These are phyloP conservation scores for Cucurbita ficifolia DNA, from an alignment of 306 rosid species.

Conservation along the genomic window DNA sequence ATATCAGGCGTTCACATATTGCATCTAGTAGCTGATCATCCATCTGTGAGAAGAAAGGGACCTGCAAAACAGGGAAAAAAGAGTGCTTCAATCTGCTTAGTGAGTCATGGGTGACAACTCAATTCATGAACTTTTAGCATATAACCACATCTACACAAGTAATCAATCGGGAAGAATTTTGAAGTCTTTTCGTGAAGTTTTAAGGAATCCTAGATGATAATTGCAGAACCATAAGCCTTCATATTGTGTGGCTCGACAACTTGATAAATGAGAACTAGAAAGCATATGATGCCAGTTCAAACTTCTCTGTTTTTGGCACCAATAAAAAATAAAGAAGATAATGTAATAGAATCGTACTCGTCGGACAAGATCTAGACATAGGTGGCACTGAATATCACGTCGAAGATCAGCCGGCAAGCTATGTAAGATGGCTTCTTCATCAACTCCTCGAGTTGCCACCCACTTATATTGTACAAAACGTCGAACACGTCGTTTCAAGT, in stretches of 20 bases:
- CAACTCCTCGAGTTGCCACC: constrained; percentile 93
- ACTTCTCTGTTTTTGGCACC: not conserved
- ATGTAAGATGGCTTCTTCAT: constrained; percentile 73
- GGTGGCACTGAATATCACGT: constrained; percentile 86
- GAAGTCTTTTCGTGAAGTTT: not conserved
- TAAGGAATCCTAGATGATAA: not conserved
- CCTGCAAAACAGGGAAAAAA: constrained; percentile 30
- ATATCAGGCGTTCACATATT: constrained; percentile 84
- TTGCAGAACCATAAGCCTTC: not conserved
- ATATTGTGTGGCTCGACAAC: not conserved
- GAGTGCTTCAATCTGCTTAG: constrained; percentile 6
- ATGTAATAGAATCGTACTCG: constrained; percentile 38
- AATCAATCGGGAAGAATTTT: not conserved
- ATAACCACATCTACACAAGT: not conserved
- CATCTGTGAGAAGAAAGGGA: constrained; percentile 96
- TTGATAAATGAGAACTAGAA: not conserved
- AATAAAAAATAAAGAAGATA: not conserved
- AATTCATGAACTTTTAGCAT: not conserved
- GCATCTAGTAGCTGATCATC: constrained; percentile 95
- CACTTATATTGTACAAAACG: constrained; percentile 86
- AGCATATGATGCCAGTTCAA: not conserved
- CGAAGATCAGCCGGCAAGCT: constrained; percentile 93
- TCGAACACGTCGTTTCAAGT: constrained; percentile 55
- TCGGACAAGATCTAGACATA: constrained; percentile 88
- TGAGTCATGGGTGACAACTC: not conserved